Evolutionary conservation across 2,329 filamentous ascomycete genomes (phyloP), one percentile per base, ranked within the genome.

Genomic region (Thermothelomyces thermophilus): DNA sequence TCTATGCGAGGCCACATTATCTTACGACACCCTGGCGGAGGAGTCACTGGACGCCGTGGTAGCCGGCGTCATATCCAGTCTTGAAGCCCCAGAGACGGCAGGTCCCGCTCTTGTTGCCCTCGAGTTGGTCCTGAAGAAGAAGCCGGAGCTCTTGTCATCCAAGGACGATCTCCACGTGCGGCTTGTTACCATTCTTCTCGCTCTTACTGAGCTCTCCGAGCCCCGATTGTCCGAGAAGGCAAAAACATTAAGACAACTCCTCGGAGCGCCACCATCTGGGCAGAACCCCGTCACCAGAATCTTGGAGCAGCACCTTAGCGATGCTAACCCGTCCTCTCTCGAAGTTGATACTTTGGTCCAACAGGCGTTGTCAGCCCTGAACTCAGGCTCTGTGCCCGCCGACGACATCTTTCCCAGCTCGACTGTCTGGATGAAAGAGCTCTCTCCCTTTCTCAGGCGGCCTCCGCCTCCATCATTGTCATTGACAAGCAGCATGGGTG

Each of bases 401-500:
- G 65, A 71, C 52, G 70, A 74, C 10, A 66, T 91, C 4, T 71
- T 93, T 33, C 88, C 89, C 0, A 76, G 76, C 56, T 68, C 72
- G 0, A 68, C 75, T 2, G 68, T 78, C 9, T 96, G 90, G 90
- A 73, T 76, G 58, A 58, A 72, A 13, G 77, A 86, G 13, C 66
- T 95, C 2, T 61, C 64, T 0, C 69, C 68, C 1, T 75, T 89
- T 50, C 66, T 86, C 5, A 64, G 72, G 26, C 62, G 67, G 1
- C 59, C 69, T 1, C 76, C 82, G 2, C 78, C 80, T 53, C 72
- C 78, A 5, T 83, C 87, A 0, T 68, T 95, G 3, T 80, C 87
- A 0, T 78, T 95, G 4, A 87, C 84, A 2, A 90, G 83, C 61
- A 76, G 75, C 20, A 71, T 95, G 6, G 82, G 80, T 0, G 88